Evolutionary conservation across 176 grass and related monocot genomes (phyloP).

Genomic region (Oryza nivara): DNA sequence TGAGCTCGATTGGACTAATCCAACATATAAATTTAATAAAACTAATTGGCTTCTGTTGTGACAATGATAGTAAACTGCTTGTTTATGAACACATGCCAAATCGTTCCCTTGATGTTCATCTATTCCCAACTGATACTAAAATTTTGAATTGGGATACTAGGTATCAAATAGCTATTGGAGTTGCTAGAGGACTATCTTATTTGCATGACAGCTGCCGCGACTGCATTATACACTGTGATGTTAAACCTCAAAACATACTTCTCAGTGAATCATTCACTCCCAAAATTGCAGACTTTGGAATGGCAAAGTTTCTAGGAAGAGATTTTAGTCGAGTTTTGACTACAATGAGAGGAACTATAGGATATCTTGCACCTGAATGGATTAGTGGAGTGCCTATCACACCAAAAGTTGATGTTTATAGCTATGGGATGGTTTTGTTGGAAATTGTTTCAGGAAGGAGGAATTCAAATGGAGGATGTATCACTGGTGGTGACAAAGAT

Average conservation of each 20-base stretch:
- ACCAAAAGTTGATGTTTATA: no score
- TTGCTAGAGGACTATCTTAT: slow-evolving; percentile 53
- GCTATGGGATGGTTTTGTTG: no score
- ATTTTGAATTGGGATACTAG: slow-evolving; percentile 45
- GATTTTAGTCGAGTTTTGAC: no score
- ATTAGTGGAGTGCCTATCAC: no score
- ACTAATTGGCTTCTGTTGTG: slow-evolving; percentile 25
- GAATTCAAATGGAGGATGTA: no score
- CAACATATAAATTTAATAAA: slow-evolving; percentile 40
- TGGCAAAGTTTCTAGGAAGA: slow-evolving; percentile 2
- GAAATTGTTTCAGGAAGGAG: no score
- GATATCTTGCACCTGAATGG: no score
- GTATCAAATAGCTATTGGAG: slow-evolving; percentile 53
- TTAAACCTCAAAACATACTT: slow-evolving; percentile 37
- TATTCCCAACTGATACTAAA: background rate
- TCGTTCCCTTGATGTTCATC: slow-evolving; percentile 27
- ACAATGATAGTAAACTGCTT: slow-evolving; percentile 15
- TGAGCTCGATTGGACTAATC: slow-evolving; percentile 28
- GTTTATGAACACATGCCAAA: slow-evolving; percentile 30
- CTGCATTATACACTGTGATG: slow-evolving; percentile 41
- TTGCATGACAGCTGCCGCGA: slow-evolving; percentile 62
- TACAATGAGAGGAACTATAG: no score
- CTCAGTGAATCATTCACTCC: slow-evolving; percentile 2
- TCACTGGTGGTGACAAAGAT: no score
- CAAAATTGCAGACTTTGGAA: slow-evolving; percentile 40